These are phyloP conservation scores for Fonsecaea nubica DNA, from an alignment of 2,329 filamentous ascomycete species.

Conservation along the genomic window DNA sequence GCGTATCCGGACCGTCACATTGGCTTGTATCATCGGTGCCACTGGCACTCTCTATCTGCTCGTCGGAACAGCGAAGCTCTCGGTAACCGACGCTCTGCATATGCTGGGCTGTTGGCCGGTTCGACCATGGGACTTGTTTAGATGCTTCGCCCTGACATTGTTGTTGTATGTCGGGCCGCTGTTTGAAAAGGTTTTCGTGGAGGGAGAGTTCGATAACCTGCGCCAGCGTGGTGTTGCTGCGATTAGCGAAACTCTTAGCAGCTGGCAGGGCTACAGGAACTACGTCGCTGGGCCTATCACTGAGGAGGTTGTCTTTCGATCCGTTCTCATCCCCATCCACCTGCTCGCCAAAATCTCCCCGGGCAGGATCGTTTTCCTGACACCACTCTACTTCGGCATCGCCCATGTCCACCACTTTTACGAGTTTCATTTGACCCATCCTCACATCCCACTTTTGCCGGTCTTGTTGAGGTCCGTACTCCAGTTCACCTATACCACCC, in stretches of 20 bases:
- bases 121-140: slow-evolving; percentile 67
- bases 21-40: slow-evolving; percentile 74
- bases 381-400: slow-evolving; percentile 88
- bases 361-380: slow-evolving; percentile 73
- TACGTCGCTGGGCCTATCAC: slow-evolving; percentile 85
- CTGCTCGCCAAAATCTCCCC: slow-evolving; percentile 69
- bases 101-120: slow-evolving; percentile 83
- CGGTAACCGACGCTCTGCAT: slow-evolving; percentile 64
- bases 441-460: slow-evolving; percentile 67
- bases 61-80: slow-evolving; percentile 58
- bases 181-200: slow-evolving; percentile 77
- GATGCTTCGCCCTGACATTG: slow-evolving; percentile 72
- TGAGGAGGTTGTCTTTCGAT: slow-evolving; percentile 93
- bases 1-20: slow-evolving; percentile 78
- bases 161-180: slow-evolving; percentile 84
- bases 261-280: slow-evolving; percentile 86
- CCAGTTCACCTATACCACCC: slow-evolving; percentile 86
- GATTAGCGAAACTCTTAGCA: slow-evolving; percentile 66
- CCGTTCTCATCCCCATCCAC: slow-evolving; percentile 81
- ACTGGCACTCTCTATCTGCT: slow-evolving; percentile 72
- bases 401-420: slow-evolving; percentile 96
- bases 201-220: slow-evolving; percentile 65
- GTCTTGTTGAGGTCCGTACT: slow-evolving; percentile 75
- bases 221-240: slow-evolving; percentile 56
- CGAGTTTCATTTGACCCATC: slow-evolving; percentile 85